Percentiles rank a stretch among this genome's conserved stretches.
Evolutionary conservation across 1,284 basidiomycete species (phyloP).

Genomic region (Veloboletus limbatus): DNA sequence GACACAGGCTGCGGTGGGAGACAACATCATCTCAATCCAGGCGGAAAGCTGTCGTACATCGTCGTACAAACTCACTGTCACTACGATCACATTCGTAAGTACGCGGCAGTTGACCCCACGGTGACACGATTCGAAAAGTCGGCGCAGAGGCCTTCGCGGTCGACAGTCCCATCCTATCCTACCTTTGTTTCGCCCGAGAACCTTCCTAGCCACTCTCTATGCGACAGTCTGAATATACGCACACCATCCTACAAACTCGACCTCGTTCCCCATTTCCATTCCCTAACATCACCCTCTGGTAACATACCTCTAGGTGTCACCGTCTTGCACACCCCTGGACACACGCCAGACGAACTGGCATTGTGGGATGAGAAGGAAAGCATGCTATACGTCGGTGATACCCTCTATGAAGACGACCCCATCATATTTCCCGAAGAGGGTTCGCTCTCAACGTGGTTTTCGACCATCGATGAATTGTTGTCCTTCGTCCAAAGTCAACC

Average conservation of each 20-base stretch:
- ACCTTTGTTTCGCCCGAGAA: constrained; percentile 41
- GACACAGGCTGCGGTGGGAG: constrained; percentile 55
- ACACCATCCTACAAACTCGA: constrained; percentile 44
- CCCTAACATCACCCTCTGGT: constrained; percentile 21
- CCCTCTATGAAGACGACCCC: constrained; percentile 50
- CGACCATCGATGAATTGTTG: constrained; percentile 41
- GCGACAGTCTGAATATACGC: constrained; percentile 39
- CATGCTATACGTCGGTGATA: constrained; percentile 56
- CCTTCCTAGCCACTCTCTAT: constrained; percentile 45
- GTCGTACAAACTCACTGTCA: constrained; percentile 54
- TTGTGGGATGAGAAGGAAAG: constrained; percentile 46
- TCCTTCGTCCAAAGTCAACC: constrained; percentile 37
- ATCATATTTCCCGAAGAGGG: constrained; percentile 55
- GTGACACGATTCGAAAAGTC: constrained; percentile 32
- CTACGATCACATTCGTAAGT: constrained; percentile 59
- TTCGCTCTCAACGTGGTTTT: constrained; percentile 48
- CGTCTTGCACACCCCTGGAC: constrained; percentile 53
- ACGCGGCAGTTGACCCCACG: constrained; percentile 21
- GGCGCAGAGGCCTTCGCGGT: constrained; percentile 48
- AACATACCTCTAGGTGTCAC: constrained; percentile 34
- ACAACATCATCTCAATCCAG: constrained; percentile 46
- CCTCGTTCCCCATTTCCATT: constrained; percentile 42
- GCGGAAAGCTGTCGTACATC: constrained; percentile 42
- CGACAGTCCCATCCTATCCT: constrained; percentile 46
- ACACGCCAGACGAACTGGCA: constrained; percentile 55